Base-by-base conservation (phyloP, 495 filamentous ascomycete genomes). In the Aspergillus indologenus region DNA sequence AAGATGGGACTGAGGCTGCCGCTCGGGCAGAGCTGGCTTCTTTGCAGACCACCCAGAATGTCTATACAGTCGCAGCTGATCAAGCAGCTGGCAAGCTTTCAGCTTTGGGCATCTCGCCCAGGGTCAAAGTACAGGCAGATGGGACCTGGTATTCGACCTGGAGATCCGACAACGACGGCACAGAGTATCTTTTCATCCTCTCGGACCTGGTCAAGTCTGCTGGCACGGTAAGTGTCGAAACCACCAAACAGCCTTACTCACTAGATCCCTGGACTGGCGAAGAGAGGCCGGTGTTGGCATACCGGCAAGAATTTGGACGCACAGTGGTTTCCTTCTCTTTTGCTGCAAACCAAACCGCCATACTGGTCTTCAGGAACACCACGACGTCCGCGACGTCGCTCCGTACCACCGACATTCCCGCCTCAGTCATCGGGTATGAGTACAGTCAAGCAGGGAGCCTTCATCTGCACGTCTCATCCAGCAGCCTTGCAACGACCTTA, bases 221-320 rank as follows among this genome's bases (percentile, higher is more conserved):
- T 44, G 62, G 75, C 29, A 53, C 54, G 1, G 59, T 79, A 5
- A 48, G 46, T 6, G 67, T 77, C 45, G 40, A 51, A 14, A 64
- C 61, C 12, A 67, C 45, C 21, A 60, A 64, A 42, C 57, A 53
- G 2, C 78, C 79, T 1, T 76, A 72, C 59, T 46, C 70, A 17
- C 62, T 72, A 23, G 63, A 79, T 54, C 64, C 73, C 3, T 82
- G 75, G 76, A 76, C 71, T 0, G 79, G 79, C 21, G 59, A 66
- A n/a, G 51, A 66, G 24, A 69, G 55, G 1, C 75, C 70, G 0
- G 54, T 79, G 29, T 26, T 72, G 1, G 31, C 57, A 3, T 78
- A 77, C 51, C 62, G 61, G 5, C 61, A 54, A 6, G 56, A 57
- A 3, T 54, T 51, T 11, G 62, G 53, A 2, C 51, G 58, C 0